Conservation (phyloP, 1,284 basidiomycete species). For the Chondrostereum purpureum region DNA sequence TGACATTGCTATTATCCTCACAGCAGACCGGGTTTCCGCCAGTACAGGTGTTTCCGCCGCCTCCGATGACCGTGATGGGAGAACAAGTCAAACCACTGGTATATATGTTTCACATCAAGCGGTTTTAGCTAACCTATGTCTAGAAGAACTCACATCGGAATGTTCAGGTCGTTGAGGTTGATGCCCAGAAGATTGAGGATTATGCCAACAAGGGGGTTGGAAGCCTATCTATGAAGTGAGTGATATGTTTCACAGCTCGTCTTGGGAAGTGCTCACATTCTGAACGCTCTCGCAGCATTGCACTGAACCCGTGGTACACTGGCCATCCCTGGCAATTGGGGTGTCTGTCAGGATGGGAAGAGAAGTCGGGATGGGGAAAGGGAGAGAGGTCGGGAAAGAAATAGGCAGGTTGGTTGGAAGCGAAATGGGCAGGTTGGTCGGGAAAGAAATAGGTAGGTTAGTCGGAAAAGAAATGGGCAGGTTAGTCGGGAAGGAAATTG, state of each 20-base stretch:
- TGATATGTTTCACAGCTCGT: too few species aligned
- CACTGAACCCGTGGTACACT: constrained; percentile 7
- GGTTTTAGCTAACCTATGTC: not conserved
- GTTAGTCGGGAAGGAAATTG: too few species aligned
- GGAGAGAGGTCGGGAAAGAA: not conserved
- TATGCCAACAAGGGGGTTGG: not conserved
- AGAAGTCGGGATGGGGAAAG: not conserved
- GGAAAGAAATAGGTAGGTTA: too few species aligned
- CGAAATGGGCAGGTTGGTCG: not conserved
- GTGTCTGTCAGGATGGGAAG: constrained; percentile 1
- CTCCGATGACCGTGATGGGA: constrained; percentile 18
- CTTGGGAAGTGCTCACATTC: not conserved
- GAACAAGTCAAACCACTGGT: constrained; percentile 14
- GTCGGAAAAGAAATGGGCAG: too few species aligned
- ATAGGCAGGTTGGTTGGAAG: too few species aligned
- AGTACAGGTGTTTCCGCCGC: constrained; percentile 14
- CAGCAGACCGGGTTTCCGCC: constrained; percentile 14
- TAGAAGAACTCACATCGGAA: not conserved
- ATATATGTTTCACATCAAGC: not conserved
- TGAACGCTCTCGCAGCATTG: constrained; percentile 10
- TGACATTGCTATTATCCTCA: constrained; percentile 8
- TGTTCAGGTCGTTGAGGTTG: constrained; percentile 8
- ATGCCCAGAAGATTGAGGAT: constrained; percentile 7
- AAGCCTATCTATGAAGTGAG: not conserved
- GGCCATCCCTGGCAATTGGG: not conserved